Percentiles rank a stretch among this genome's conserved stretches.
phyloP scores from a whole-genome alignment of 2,329 filamentous ascomycete genomes.

The Colletotrichum acutatum region DNA sequence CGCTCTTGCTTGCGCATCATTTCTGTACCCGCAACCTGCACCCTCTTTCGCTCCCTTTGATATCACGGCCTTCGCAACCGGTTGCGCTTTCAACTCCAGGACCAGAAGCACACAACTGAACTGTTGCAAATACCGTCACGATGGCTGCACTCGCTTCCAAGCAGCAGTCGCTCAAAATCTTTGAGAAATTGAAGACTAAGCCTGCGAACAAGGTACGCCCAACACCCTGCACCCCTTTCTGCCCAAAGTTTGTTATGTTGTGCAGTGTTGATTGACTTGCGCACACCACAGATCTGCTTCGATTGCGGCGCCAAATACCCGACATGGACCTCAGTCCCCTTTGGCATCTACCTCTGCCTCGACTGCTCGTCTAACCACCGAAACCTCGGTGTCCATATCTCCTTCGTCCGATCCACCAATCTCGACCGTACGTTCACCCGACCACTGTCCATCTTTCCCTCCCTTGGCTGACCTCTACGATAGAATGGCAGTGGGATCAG shows the following conservation, averaged over 20 bases:
- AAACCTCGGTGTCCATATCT: conserved; percentile 98
- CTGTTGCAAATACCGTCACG: conserved; percentile 45
- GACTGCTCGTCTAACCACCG: conserved; percentile 98
- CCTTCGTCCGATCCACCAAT: conserved; percentile 97
- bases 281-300: conserved; percentile 82
- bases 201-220: conserved; percentile 86
- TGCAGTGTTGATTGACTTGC: conserved; percentile 31
- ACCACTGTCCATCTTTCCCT: conserved; percentile 1
- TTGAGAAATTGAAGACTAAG: conserved; percentile 96
- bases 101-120: background rate
- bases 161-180: conserved; percentile 95
- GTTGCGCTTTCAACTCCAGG: conserved; percentile 4
- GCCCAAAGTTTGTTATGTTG: conserved; percentile 38
- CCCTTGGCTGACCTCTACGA: conserved; percentile 22
- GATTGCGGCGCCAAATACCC: conserved; percentile 98
- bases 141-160: conserved; percentile 84
- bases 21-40: conserved; percentile 16
- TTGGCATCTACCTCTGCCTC: conserved; percentile 97
- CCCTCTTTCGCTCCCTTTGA: conserved; percentile 3
- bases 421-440: conserved; percentile 86
- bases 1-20: conserved; percentile 23
- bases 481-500: conserved; percentile 99
- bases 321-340: conserved; percentile 97
- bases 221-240: background rate
- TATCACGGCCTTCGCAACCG: background rate